These are phyloP conservation scores for Chaetomium olivaceum DNA, from an alignment of 2,329 filamentous ascomycete genomes.

Conservation along the genomic window DNA sequence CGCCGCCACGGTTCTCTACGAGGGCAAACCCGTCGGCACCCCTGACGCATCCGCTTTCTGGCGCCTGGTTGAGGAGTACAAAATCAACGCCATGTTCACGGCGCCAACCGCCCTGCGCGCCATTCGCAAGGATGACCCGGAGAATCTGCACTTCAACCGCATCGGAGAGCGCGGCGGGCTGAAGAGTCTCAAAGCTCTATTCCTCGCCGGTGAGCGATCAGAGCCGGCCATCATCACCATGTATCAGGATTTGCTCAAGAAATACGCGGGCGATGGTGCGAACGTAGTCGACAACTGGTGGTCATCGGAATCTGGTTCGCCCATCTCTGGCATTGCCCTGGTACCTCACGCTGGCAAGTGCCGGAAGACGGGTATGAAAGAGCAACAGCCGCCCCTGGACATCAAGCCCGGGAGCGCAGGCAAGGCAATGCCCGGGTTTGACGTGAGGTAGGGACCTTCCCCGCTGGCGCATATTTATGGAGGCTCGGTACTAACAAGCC, in stretches of 20 bases:
- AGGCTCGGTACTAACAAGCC: not conserved
- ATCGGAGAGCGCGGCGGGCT: constrained; percentile 70
- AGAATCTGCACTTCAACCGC: constrained; percentile 64
- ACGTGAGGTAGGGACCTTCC: constrained; percentile 53
- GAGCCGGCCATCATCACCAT: constrained; percentile 82
- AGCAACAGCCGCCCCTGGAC: constrained; percentile 47
- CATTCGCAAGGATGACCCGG: constrained; percentile 81
- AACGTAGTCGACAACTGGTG: constrained; percentile 62
- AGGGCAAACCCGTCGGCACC: constrained; percentile 91
- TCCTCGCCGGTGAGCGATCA: constrained; percentile 85
- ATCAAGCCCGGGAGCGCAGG: constrained; percentile 86
- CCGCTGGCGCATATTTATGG: no score
- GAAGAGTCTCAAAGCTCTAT: constrained; percentile 70
- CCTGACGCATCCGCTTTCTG: constrained; percentile 87
- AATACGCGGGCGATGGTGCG: constrained; percentile 66
- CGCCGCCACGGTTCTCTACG: constrained; percentile 83
- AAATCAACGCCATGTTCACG: constrained; percentile 80
- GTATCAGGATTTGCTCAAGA: constrained; percentile 72
- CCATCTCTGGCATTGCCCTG: constrained; percentile 58
- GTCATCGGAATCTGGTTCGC: constrained; percentile 60
- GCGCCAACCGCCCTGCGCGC: constrained; percentile 85
- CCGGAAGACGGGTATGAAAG: constrained; percentile 46
- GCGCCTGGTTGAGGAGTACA: constrained; percentile 81
- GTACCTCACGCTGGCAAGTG: constrained; percentile 60
- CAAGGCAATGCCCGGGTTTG: constrained; percentile 88